A percentile compares a stretch with the other conserved stretches of the same genome.
Conservation (phyloP, 306 rosid genomes). For the Ormosia semicastrata region DNA sequence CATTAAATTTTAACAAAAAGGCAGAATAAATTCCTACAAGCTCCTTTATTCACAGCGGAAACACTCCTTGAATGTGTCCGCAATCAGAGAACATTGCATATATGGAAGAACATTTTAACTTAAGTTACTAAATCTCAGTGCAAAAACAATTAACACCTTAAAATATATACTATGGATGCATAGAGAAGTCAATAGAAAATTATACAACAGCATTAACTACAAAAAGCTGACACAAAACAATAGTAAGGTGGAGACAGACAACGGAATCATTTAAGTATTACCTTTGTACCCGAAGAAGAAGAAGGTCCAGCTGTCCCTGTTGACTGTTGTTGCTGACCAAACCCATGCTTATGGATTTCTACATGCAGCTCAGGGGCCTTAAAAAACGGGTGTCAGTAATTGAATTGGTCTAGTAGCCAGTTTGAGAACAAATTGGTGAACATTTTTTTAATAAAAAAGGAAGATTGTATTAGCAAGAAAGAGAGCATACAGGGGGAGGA, state of each 20-base stretch:
- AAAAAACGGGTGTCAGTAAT: conserved; percentile 7
- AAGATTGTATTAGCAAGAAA: neutral
- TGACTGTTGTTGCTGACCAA: conserved; percentile 59
- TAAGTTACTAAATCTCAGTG: neutral
- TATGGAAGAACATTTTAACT: neutral
- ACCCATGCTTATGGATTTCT: conserved; percentile 64
- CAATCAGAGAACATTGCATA: neutral
- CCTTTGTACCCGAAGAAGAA: conserved; percentile 65
- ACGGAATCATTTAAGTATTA: conserved; percentile 14
- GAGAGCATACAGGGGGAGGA: neutral
- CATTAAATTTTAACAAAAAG: neutral
- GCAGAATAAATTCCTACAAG: neutral
- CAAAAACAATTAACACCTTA: neutral
- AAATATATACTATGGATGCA: neutral
- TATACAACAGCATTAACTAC: neutral
- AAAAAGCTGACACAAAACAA: neutral
- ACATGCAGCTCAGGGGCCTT: conserved; percentile 73
- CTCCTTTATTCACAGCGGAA: neutral
- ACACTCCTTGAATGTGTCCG: neutral
- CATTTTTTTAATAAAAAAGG: neutral
- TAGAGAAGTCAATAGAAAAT: neutral
- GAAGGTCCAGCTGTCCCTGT: conserved; percentile 64
- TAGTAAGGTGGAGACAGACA: neutral
- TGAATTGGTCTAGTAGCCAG: neutral
- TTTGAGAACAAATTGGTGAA: neutral